These are phyloP conservation scores for Fusarium musae DNA, from an alignment of 2,329 filamentous ascomycete genomes.

Conservation along the genomic window DNA sequence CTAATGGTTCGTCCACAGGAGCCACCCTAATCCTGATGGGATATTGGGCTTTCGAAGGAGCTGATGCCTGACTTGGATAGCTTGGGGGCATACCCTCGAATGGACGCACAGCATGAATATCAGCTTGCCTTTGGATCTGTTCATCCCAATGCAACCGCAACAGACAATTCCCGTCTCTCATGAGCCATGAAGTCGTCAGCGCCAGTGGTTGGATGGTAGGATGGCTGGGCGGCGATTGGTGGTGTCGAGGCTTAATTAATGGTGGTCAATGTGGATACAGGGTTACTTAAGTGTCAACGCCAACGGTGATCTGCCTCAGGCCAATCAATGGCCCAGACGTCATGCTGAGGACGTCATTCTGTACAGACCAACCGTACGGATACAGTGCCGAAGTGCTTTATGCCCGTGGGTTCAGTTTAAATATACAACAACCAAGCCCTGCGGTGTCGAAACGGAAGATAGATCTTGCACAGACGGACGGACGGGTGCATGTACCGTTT, in stretches of 20 bases:
- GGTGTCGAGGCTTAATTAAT: constrained; percentile 36
- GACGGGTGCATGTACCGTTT: constrained; percentile 25
- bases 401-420: constrained; percentile 26
- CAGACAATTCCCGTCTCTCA: constrained; percentile 19
- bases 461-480: constrained; percentile 15
- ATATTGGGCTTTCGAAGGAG: neutral
- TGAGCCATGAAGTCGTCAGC: constrained; percentile 29
- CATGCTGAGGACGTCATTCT: constrained; percentile 44
- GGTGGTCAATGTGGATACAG: constrained; percentile 39
- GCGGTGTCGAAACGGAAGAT: constrained; percentile 11
- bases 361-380: constrained; percentile 12
- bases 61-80: neutral
- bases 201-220: constrained; percentile 29
- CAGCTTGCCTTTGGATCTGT: constrained; percentile 13
- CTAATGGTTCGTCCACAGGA: constrained; percentile 46
- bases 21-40: neutral
- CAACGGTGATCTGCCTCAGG: constrained; percentile 31
- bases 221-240: constrained; percentile 33
- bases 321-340: constrained; percentile 35
- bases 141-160: constrained; percentile 21
- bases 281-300: constrained; percentile 39
- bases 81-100: neutral
- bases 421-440: constrained; percentile 10
- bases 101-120: constrained; percentile 7
- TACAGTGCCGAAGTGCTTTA: constrained; percentile 18